Evolutionary conservation across 2,329 filamentous ascomycete genomes (phyloP), one percentile per base, ranked within the genome.

Genomic region (Sporothrix phasma): DNA sequence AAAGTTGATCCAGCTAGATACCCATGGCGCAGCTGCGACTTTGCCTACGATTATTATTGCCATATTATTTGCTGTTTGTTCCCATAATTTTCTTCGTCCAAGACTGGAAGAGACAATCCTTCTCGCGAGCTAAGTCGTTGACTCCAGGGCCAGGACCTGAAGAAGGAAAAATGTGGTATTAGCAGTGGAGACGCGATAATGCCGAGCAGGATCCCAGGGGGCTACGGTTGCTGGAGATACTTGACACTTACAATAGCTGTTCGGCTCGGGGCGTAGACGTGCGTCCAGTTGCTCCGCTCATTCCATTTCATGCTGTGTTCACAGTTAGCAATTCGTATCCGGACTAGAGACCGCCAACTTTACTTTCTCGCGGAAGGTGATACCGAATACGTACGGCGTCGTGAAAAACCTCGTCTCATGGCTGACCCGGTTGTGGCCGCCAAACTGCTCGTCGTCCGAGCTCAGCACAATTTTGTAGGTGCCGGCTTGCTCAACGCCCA

Each of bases 401-500:
- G 94, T 97, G 74, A 96, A 97, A 80, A 94, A 97, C 39, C 90
- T 81, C 2, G 90, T 94, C n/a, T 78, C 82, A 68, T 90, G 85
- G 64, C 90, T 86, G 61, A 97, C 84, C 34, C 92, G 84, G 34
- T 83, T 85, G 68, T 90, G 85, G 0, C 94, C 94, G 31, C 94
- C 94, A 70, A 91, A 90, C 1, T 84, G 84, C 70, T 85, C 81
- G 58, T 82, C 80, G 74, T 99, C 94, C 0, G 88, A 88, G 75
- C 93, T 91, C 49, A 99, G 80, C 3, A 96, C 87, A 63, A 96
- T 86, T 63, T 85, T 83, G 76, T 99, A 99, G 1, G 90, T 96
- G 45, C 94, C 94, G 3, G 88, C 78, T 22, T 85, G 80, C 61
- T 97, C 91, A 45, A 99, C 82, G 19, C 94, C 94, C 54, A 99